Percentiles rank a stretch among this genome's conserved stretches.
phyloP scores from a whole-genome alignment of 1,139 yeast genomes.

The Magnusiomyces sp. region DNA sequence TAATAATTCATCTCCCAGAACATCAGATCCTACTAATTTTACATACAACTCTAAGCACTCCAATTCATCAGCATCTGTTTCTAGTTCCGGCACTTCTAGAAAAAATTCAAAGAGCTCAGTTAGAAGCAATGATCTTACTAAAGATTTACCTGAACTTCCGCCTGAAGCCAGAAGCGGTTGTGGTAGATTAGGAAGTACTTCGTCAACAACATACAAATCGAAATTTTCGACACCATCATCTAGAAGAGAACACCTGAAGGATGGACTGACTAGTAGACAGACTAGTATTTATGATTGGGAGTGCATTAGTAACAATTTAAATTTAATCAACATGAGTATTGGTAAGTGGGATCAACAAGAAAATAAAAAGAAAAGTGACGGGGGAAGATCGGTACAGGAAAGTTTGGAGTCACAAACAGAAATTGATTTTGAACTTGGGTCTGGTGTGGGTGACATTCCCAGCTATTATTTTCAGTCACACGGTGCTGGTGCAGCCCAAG shows the following conservation, averaged over 20 bases:
- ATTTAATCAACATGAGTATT: constrained; percentile 3
- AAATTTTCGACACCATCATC: not conserved
- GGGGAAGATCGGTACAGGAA: not conserved
- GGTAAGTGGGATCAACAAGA: constrained; percentile 1
- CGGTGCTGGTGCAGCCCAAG: too few species aligned
- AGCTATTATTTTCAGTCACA: constrained; percentile 2
- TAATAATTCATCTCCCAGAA: not conserved
- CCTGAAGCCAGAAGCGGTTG: not conserved
- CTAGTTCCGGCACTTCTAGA: not conserved
- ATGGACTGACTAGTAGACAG: not conserved
- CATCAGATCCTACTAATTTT: not conserved
- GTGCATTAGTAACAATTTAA: constrained; percentile 1
- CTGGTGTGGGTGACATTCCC: constrained; percentile 1
- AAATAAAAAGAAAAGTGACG: not conserved
- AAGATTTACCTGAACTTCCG: constrained; percentile 4
- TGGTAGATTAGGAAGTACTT: not conserved
- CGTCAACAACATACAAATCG: not conserved
- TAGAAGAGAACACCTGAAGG: not conserved
- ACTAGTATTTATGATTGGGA: constrained; percentile 4
- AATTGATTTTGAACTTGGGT: not conserved
- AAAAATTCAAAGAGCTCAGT: not conserved
- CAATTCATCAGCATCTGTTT: not conserved
- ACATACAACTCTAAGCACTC: not conserved
- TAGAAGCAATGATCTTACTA: not conserved
- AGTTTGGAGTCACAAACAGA: not conserved